Percentiles rank a stretch among this genome's conserved stretches.
Evolutionary conservation across 768 basidiomycete species (phyloP).

Genomic region (Podaxis mareebaensis): DNA sequence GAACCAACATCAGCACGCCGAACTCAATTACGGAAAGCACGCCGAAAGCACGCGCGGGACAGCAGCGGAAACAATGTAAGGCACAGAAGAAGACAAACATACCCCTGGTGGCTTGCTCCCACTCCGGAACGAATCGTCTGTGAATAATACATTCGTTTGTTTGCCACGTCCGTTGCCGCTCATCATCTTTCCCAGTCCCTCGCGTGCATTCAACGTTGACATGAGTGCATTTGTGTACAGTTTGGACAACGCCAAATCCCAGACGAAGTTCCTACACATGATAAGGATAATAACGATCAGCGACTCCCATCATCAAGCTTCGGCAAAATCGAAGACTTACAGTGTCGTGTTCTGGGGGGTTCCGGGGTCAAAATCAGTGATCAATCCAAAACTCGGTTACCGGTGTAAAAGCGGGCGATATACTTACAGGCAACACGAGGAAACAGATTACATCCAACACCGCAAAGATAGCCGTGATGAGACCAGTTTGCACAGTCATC

Average conservation of each 20-base stretch:
- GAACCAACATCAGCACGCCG: no score
- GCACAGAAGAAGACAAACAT: not conserved
- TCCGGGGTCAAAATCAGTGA: not conserved
- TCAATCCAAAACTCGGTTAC: not conserved
- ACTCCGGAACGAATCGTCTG: slow-evolving; percentile 7
- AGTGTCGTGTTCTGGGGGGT: slow-evolving; percentile 39
- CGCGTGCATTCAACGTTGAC: slow-evolving; percentile 48
- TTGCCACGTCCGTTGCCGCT: not conserved
- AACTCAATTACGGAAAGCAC: not conserved
- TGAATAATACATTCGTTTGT: slow-evolving; percentile 21
- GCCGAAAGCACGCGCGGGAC: not conserved
- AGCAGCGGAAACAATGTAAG: not conserved
- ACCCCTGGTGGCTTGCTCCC: not conserved
- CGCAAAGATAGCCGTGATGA: slow-evolving; percentile 29
- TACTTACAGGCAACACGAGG: slow-evolving; percentile 24
- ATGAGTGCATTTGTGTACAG: slow-evolving; percentile 50
- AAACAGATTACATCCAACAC: slow-evolving; percentile 32
- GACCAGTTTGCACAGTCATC: slow-evolving; percentile 32
- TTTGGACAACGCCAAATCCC: slow-evolving; percentile 48
- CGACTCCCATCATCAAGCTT: not conserved
- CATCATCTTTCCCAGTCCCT: slow-evolving; percentile 26
- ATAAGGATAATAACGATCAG: not conserved
- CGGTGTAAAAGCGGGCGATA: not conserved
- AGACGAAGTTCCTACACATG: slow-evolving; percentile 43
- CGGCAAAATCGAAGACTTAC: slow-evolving; percentile 28